Evolutionary conservation across 306 rosid genomes (phyloP), one percentile per base, ranked within the genome.

Genomic region (Quercus dentata): DNA sequence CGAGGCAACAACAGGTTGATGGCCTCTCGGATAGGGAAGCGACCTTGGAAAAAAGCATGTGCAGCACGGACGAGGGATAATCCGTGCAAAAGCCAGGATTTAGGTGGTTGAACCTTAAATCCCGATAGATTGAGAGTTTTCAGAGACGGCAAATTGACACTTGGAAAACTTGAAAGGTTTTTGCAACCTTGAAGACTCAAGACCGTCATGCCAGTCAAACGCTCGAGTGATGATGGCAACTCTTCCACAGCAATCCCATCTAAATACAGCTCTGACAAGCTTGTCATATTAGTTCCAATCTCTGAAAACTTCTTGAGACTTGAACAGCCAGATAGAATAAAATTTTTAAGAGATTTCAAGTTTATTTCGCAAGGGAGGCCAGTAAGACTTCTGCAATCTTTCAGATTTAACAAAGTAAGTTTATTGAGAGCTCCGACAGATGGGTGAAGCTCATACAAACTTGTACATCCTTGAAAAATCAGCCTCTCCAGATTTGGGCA

Each of bases 401-500:
- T 63, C 57, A 83, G 17, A 62, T 57, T 61, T 33, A 83, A 18
- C 41, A 75, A 27, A 14, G 1, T 44, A 52, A 83, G 78, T 5
- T 31, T 56, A 11, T 79, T 61, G 58, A 74, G 86, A 6, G 28
- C 58, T 1, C 67, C 30, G 7, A 79, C 31, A n/a, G 80, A 79
- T 20, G 56, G 57, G 71, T 79, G 71, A 70, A 83, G 71, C 52
- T 79, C 19, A 2, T 20, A 18, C 46, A 83, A 77, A 19, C 57
- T 20, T 6, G 28, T 27, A 75, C 83, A 83, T 28, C 76, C 81
- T 55, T 74, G 71, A 75, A 83, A 69, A 64, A 75, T 56, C 30
- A 83, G 2, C 54, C 44, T 76, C 21, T 83, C 78, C 14, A 83
- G 83, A 21, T 44, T 11, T 63, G 83, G 75, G 11, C 63, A 49